Evolutionary conservation across 805 yeast genomes (phyloP).

Genomic region (Torulaspora quercuum): DNA sequence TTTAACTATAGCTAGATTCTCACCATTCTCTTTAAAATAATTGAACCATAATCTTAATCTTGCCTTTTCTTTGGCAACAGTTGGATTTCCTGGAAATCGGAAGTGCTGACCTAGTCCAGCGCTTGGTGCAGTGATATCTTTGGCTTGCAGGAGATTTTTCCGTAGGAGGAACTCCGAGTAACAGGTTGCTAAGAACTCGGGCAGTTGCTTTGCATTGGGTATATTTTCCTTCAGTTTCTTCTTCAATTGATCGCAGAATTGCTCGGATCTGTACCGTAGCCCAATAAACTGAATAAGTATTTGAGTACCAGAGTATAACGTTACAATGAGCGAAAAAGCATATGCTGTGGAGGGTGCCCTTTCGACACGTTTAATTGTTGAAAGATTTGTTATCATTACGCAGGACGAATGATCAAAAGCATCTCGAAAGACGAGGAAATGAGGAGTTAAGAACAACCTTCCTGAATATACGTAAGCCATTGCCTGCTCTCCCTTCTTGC

Average conservation of each 20-base stretch:
- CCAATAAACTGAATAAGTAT: slow-evolving; percentile 75
- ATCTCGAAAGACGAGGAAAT: slow-evolving; percentile 72
- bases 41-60: slow-evolving; percentile 94
- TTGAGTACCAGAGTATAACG: slow-evolving; percentile 61
- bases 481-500: slow-evolving; percentile 17
- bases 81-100: slow-evolving; percentile 87
- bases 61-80: slow-evolving; percentile 69
- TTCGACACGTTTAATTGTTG: slow-evolving; percentile 80
- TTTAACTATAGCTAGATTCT: slow-evolving; percentile 71
- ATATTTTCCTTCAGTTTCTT: slow-evolving; percentile 59
- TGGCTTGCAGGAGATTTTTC: slow-evolving; percentile 38
- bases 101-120: slow-evolving; percentile 86
- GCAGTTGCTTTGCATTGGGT: slow-evolving; percentile 56
- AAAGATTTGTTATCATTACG: slow-evolving; percentile 65
- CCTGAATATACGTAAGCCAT: slow-evolving; percentile 51
- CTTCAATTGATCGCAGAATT: slow-evolving; percentile 68
- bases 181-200: slow-evolving; percentile 62
- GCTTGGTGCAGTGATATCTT: slow-evolving; percentile 52
- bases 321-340: slow-evolving; percentile 72
- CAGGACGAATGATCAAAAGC: slow-evolving; percentile 65
- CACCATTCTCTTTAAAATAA: slow-evolving; percentile 76
- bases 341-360: slow-evolving; percentile 73
- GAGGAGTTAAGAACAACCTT: slow-evolving; percentile 65
- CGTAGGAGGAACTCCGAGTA: slow-evolving; percentile 84
- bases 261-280: slow-evolving; percentile 70